These are phyloP conservation scores for Musa troglodytarum DNA, from an alignment of 176 grass and related monocot species.

Conservation along the genomic window DNA sequence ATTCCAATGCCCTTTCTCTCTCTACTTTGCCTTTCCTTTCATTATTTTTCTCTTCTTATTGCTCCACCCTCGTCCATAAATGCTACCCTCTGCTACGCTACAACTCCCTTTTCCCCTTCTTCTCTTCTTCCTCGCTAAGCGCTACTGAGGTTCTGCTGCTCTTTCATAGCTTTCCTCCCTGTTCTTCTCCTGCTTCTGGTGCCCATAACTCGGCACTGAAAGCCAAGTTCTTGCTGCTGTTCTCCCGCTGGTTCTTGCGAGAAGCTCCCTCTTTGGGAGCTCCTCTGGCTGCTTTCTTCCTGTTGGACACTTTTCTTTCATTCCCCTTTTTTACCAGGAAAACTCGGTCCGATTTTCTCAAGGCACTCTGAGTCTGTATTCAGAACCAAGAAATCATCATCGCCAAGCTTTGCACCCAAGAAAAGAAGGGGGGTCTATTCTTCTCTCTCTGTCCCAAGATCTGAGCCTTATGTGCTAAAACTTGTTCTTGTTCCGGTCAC, in stretches of 20 bases:
- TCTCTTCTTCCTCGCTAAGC: neutral
- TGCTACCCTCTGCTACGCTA: neutral
- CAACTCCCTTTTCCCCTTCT: conserved; percentile 15
- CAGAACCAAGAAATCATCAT: neutral
- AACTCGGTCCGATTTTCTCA: neutral
- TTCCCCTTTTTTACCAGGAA: neutral
- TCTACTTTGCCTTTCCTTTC: neutral
- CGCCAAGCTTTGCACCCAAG: neutral
- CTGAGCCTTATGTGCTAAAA: neutral
- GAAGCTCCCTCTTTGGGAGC: neutral
- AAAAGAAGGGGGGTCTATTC: too few relatives aligned
- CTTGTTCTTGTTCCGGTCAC: neutral
- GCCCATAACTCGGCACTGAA: neutral
- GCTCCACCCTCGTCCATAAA: neutral
- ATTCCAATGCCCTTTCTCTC: neutral
- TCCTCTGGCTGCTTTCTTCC: neutral
- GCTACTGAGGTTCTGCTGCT: neutral
- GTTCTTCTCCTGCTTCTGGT: neutral
- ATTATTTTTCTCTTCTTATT: neutral
- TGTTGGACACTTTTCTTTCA: neutral
- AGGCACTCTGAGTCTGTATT: neutral
- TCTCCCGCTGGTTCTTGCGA: neutral
- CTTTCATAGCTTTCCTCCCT: neutral
- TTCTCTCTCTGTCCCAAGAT: neutral
- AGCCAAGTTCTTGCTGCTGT: neutral